phyloP scores from a whole-genome alignment of 108 stramenopile genomes.

The Cyclotella distinguenda region DNA sequence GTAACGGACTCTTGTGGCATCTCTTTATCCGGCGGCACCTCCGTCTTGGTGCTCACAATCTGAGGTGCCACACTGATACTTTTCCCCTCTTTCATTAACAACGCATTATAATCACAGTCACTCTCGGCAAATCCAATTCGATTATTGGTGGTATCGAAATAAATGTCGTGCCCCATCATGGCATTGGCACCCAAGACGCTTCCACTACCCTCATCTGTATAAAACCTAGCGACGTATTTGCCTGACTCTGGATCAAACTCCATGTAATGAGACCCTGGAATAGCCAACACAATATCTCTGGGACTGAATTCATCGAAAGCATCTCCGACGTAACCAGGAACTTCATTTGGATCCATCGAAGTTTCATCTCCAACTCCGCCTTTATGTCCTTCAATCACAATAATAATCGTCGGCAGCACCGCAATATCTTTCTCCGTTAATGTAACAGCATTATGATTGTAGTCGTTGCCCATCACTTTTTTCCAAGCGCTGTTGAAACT shows the following conservation, averaged over 20 bases:
- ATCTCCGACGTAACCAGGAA: slow-evolving; percentile 54
- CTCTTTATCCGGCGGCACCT: slow-evolving; percentile 11
- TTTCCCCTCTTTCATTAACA: slow-evolving; percentile 28
- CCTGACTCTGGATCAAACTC: slow-evolving; percentile 54
- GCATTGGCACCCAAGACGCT: slow-evolving; percentile 93
- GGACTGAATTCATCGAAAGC: slow-evolving; percentile 54
- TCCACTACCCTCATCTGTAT: slow-evolving; percentile 76
- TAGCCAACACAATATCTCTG: slow-evolving; percentile 72
- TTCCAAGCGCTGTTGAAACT: slow-evolving; percentile 67
- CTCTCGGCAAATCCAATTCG: slow-evolving; percentile 90
- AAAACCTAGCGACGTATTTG: slow-evolving; percentile 72
- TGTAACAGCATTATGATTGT: slow-evolving; percentile 33
- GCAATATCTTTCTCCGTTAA: slow-evolving; percentile 62
- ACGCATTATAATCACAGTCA: slow-evolving; percentile 73
- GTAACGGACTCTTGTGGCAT: slow-evolving; percentile 8
- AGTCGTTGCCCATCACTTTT: slow-evolving; percentile 57
- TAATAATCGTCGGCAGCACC: slow-evolving; percentile 77
- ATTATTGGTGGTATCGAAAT: slow-evolving; percentile 78
- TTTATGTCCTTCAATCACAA: slow-evolving; percentile 65
- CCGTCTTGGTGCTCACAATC: slow-evolving; percentile 23
- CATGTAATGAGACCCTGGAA: slow-evolving; percentile 84
- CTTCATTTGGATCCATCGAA: slow-evolving; percentile 19
- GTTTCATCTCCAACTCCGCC: slow-evolving; percentile 39
- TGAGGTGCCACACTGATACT: slow-evolving; percentile 31
- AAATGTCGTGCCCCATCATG: slow-evolving; percentile 93